These are phyloP conservation scores for Durusdinium trenchii DNA, from an alignment of 73 alveolate species.

Conservation along the genomic window DNA sequence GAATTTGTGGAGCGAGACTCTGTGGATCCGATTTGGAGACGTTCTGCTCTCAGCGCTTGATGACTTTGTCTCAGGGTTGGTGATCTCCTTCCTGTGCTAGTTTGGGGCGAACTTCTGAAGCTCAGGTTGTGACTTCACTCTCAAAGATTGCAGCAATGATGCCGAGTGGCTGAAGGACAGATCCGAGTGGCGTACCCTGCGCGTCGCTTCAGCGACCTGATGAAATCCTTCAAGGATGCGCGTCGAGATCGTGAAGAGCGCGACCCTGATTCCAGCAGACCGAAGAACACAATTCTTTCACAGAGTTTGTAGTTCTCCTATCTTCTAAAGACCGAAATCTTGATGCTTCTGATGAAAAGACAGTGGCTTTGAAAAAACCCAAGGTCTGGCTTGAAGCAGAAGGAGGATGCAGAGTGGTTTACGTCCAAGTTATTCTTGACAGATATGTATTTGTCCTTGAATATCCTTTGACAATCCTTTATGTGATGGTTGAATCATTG, in stretches of 20 bases:
- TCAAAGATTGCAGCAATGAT: slow-evolving; percentile 28
- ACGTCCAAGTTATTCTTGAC: background rate
- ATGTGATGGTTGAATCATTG: background rate
- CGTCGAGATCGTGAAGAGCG: background rate
- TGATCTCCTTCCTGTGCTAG: too few relatives aligned
- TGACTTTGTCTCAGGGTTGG: background rate
- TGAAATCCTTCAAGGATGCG: background rate
- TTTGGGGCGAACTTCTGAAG: too few relatives aligned
- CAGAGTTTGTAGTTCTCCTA: too few relatives aligned
- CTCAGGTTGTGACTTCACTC: slow-evolving; percentile 60
- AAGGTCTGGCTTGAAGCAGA: slow-evolving; percentile 74
- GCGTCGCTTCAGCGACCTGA: too few relatives aligned
- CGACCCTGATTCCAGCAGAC: too few relatives aligned
- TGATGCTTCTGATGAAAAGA: background rate
- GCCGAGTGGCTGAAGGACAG: slow-evolving; percentile 66
- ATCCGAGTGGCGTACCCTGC: too few relatives aligned
- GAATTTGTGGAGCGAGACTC: slow-evolving; percentile 47
- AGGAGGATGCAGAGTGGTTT: slow-evolving; percentile 58
- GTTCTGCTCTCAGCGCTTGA: background rate
- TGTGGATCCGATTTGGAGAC: slow-evolving; percentile 38
- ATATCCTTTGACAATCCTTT: too few relatives aligned
- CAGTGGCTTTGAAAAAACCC: background rate
- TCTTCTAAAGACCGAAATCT: background rate
- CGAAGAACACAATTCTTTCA: too few relatives aligned
- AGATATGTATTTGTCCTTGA: too few relatives aligned